phyloP scores from a whole-genome alignment of 2,329 filamentous ascomycete genomes.

The Endothia cerciana region DNA sequence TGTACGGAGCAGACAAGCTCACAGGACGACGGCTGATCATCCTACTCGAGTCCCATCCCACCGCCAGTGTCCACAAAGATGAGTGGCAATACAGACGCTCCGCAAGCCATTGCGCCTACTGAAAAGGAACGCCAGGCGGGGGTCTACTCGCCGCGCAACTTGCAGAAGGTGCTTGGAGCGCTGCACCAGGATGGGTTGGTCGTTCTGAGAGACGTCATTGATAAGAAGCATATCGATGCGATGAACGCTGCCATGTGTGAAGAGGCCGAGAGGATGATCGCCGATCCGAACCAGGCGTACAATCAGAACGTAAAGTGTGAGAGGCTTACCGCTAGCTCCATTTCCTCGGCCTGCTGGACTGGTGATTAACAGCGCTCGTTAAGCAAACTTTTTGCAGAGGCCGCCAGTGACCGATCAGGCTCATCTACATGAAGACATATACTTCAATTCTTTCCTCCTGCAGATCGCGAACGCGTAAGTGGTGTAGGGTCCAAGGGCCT shows the following conservation, averaged over 20 bases:
- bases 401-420: conserved; percentile 40
- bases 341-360: too few relatives aligned
- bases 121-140: conserved; percentile 22
- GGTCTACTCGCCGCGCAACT: conserved; percentile 23
- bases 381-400: conserved; percentile 45
- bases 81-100: conserved; percentile 8
- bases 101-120: conserved; percentile 22
- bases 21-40: not conserved
- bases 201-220: conserved; percentile 33
- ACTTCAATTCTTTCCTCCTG: conserved; percentile 46
- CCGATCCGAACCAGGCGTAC: conserved; percentile 29
- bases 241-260: conserved; percentile 31
- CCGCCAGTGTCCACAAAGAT: not conserved
- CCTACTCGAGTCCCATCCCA: not conserved
- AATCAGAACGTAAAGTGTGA: conserved; percentile 35
- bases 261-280: conserved; percentile 31
- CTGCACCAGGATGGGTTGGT: conserved; percentile 35
- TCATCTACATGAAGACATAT: conserved; percentile 43
- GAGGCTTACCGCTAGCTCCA: not conserved
- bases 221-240: conserved; percentile 30
- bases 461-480: conserved; percentile 44
- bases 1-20: not conserved
- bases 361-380: not conserved
- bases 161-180: conserved; percentile 31
- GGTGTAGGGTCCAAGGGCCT: not conserved